Evolutionary conservation across 1,284 basidiomycete species (phyloP), one percentile per base, ranked within the genome.

Genomic region (Rhodotorula sp.): DNA sequence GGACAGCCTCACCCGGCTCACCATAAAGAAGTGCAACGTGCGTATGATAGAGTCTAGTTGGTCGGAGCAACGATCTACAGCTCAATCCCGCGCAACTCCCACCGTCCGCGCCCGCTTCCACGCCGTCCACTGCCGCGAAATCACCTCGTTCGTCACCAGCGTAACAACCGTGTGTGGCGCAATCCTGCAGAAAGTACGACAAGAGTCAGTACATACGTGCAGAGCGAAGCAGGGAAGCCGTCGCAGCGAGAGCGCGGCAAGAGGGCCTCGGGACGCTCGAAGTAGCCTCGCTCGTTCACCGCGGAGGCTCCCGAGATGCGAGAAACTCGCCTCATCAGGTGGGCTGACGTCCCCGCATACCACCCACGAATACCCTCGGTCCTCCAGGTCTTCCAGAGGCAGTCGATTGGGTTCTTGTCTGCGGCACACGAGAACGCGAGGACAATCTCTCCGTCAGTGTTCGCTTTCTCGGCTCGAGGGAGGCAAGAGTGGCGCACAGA

Each of bases 331-430:
- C 93, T 86, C 76, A 94, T 79, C 80, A 95, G 91, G 80, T 95
- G 93, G 5, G 93, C 93, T 1, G 90, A 92, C 4, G 92, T 92
- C 57, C 92, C 91, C 84, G 95, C 95, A 82, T 97, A 96, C 89
- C 89, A 91, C 32, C 92, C 95, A 53, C 88, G 83, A 17, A 94
- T 82, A 51, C 95, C 95, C 82, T 99, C 95, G 1, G 90, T 84
- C 79, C 90, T 90, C 74, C 92, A 86, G 0, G 94, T 99, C 83
- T 97, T 95, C 90, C 91, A 96, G 60, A 99, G 83, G 81, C 94
- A 97, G 78, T 97, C 94, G 76, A 97, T 88, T 2, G 94, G 94
- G 79, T 91, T 94, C 61, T 68, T 73, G 71, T 76, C 78, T 79
- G 72, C 68, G 48, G 27, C n/a, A 32, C 8, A 7, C 24, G 17